Percentiles rank a stretch among this genome's conserved stretches.
phyloP scores from a whole-genome alignment of 163 green algal genomes.

The Volvox carteri region DNA sequence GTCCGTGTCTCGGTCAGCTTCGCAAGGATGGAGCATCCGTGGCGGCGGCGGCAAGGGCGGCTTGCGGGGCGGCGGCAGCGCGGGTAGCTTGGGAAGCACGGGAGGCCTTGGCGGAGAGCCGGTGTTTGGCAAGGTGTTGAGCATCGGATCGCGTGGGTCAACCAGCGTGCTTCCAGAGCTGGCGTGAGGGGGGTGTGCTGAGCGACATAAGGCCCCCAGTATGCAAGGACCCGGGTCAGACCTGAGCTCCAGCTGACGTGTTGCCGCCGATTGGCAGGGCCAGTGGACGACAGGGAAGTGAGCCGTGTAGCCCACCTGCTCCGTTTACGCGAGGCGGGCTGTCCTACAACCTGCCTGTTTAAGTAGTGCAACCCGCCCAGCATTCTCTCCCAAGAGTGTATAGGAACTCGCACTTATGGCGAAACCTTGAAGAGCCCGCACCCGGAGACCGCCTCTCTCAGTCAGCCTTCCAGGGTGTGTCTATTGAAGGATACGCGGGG shows the following conservation, averaged over 20 bases:
- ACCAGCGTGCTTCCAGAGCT: slow-evolving; percentile 36
- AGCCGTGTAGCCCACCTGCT: too few relatives aligned
- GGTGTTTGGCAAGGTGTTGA: slow-evolving; percentile 36
- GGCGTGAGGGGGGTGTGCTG: slow-evolving; percentile 2
- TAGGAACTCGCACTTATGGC: too few relatives aligned
- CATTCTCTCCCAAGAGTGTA: too few relatives aligned
- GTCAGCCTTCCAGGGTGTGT: too few relatives aligned
- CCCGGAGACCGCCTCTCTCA: too few relatives aligned
- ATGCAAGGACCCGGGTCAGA: not conserved
- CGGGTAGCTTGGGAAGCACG: not conserved
- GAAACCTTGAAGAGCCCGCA: too few relatives aligned
- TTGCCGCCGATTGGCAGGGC: not conserved
- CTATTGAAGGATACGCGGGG: too few relatives aligned
- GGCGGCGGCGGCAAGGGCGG: not conserved
- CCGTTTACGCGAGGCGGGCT: not conserved
- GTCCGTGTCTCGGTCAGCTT: not conserved
- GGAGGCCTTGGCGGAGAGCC: not conserved
- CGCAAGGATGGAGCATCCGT: not conserved
- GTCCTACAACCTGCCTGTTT: too few relatives aligned
- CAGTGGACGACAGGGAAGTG: not conserved
- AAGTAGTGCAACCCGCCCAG: too few relatives aligned
- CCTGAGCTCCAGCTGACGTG: not conserved
- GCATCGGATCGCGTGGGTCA: slow-evolving; percentile 29
- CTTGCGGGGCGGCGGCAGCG: slow-evolving; percentile 11
- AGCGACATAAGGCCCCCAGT: not conserved